Percentiles rank a stretch among this genome's conserved stretches.
Conservation (phyloP, 768 basidiomycete species). For the Rhodocollybia butyracea region DNA sequence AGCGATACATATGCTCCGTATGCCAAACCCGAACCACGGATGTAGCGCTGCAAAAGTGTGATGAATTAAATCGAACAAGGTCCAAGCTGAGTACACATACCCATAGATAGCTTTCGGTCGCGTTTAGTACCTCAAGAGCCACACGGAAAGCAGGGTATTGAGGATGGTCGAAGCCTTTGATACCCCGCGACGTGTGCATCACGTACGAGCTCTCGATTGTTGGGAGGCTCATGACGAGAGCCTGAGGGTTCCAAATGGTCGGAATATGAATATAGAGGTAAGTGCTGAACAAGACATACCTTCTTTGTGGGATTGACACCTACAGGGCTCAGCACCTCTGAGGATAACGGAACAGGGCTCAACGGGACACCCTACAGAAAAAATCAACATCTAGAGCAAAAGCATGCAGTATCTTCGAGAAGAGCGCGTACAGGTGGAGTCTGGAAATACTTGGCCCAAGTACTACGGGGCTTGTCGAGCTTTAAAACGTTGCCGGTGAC, state of each 20-base stretch:
- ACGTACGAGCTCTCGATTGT: constrained; percentile 94
- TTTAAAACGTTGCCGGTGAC: constrained; percentile 84
- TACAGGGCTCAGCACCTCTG: constrained; percentile 67
- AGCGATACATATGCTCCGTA: constrained; percentile 81
- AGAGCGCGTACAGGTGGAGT: constrained; percentile 54
- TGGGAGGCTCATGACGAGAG: constrained; percentile 82
- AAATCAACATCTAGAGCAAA: constrained; percentile 4
- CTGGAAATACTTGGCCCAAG: constrained; percentile 71
- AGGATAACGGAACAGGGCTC: constrained; percentile 61
- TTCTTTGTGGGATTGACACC: constrained; percentile 72
- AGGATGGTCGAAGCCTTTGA: constrained; percentile 75
- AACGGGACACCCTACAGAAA: constrained; percentile 46
- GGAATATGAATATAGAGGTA: background rate
- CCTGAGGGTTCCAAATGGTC: constrained; percentile 37
- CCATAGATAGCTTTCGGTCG: constrained; percentile 93
- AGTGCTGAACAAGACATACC: constrained; percentile 37
- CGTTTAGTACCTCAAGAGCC: constrained; percentile 86
- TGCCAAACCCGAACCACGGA: constrained; percentile 92
- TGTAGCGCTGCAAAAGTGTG: no score
- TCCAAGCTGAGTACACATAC: no score
- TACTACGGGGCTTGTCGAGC: constrained; percentile 66
- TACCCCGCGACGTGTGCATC: constrained; percentile 72
- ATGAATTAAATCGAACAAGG: no score
- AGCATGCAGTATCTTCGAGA: background rate
- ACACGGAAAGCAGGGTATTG: constrained; percentile 84